Evolutionary conservation across 148 eudicot genomes (phyloP).

Genomic region (Cornus controversa): DNA sequence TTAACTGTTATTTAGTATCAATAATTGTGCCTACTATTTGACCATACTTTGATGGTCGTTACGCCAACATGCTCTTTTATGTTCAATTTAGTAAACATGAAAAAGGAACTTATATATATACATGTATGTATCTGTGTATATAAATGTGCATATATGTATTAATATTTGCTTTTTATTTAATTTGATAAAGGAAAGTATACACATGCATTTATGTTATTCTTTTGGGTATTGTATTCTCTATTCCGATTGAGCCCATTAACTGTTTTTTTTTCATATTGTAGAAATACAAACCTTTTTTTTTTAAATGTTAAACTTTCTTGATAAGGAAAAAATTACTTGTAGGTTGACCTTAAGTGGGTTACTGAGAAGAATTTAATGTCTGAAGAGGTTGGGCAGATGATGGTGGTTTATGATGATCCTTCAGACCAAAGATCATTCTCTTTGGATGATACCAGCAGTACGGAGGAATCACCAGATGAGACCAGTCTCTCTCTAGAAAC

Average conservation of each 20-base stretch:
- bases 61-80: not conserved
- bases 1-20: not conserved
- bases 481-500: conserved; percentile 58
- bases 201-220: too few species aligned
- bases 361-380: conserved; percentile 41
- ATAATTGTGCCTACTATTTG: not conserved
- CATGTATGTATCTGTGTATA: not conserved
- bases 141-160: not conserved
- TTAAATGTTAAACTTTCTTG: not conserved
- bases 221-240: not conserved
- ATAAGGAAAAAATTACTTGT: conserved; percentile 13
- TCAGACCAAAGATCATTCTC: conserved; percentile 85
- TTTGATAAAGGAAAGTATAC: too few species aligned
- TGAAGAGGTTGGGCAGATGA: conserved; percentile 53
- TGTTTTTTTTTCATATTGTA: not conserved
- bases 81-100: not conserved
- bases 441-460: conserved; percentile 75
- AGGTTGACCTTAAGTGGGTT: conserved; percentile 14
- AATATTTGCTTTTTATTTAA: not conserved
- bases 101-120: too few species aligned
- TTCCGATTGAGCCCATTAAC: not conserved
- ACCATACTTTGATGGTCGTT: not conserved
- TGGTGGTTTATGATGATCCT: conserved; percentile 67
- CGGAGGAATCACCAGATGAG: conserved; percentile 80
- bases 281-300: too few species aligned